Conservation (phyloP, 1,139 yeast genomes). For the Debaryomyces nepalensis region DNA sequence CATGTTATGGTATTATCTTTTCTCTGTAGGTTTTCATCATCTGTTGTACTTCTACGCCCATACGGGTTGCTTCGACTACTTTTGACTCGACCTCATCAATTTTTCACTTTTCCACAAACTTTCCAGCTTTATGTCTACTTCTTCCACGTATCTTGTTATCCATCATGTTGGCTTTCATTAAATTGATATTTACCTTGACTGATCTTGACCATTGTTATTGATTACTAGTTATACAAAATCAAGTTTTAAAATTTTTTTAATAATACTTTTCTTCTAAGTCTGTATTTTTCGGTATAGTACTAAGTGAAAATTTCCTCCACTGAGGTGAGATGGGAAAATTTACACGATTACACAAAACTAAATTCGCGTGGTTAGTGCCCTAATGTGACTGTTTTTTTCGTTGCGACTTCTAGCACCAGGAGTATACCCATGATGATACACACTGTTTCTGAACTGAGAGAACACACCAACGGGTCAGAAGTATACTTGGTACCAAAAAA, state of each 20-base stretch:
- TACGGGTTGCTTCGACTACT: too few species aligned
- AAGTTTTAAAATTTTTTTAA: slow-evolving; percentile 13
- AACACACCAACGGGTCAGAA: too few species aligned
- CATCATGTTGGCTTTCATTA: slow-evolving; percentile 2
- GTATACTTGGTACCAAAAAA: too few species aligned
- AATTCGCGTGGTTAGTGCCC: slow-evolving; percentile 29
- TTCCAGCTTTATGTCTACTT: neutral
- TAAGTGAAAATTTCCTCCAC: slow-evolving; percentile 18
- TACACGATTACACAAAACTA: slow-evolving; percentile 12
- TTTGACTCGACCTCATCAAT: too few species aligned
- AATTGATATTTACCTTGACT: slow-evolving; percentile 55
- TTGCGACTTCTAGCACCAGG: neutral
- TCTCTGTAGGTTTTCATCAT: too few species aligned
- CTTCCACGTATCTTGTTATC: slow-evolving; percentile 7
- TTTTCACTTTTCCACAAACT: neutral
- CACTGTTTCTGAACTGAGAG: too few species aligned
- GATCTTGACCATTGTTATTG: slow-evolving; percentile 61
- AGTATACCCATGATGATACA: too few species aligned
- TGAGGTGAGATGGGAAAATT: slow-evolving; percentile 9
- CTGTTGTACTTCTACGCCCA: too few species aligned
- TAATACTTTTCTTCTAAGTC: slow-evolving; percentile 11
- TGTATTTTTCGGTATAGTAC: slow-evolving; percentile 12
- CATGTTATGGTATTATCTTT: too few species aligned
- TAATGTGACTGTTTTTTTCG: slow-evolving; percentile 12
- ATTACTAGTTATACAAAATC: slow-evolving; percentile 15